Base-by-base conservation (phyloP, 352 stramenopile species). In the Peronospora farinosa region DNA sequence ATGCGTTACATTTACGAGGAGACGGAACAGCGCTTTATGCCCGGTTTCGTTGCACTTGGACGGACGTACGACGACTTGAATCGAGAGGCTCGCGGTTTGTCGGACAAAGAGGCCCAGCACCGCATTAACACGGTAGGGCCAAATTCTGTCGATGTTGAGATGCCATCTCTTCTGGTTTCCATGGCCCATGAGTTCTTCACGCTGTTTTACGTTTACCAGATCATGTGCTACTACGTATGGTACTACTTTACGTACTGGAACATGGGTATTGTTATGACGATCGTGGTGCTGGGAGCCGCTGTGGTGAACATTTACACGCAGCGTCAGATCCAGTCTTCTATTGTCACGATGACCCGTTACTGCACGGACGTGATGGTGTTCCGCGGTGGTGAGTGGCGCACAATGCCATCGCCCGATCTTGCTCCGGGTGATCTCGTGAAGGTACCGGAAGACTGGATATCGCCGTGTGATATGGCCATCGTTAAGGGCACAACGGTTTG, bases 391-490 rank as follows among this genome's bases (percentile, higher is more conserved):
- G 23, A 53, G 21, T 92, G 75, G 72, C 49, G 41, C 21, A 77
- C 61, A 0, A 44, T 88, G 9, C 35, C 65, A n/a, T 81, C 72
- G 27, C 63, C 48, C 11, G 61, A 80, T 25, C 36, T 91, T 28
- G 78, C 77, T 5, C 80, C 80, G 16, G 80, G 80, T 17, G 80
- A 91, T 47, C 69, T 91, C 19, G 69, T 91, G 7, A 63, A 59
- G 2, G 71, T 91, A 19, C 42, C 55, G 2, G 69, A 86, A 55
- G 80, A 84, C 62, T 88, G 77, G 79, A 60, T 73, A n/a, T 50
- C 85, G 16, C 78, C 77, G 31, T 89, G 78, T 25, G 80, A 91
- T 27, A 47, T 91, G 40, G 65, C 85, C 21, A 65, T 91, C 31
- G 58, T 88, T 30, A 83, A 83, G 52, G 80, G 80, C 31, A 66